Evolutionary conservation across 179 eudicot genomes (phyloP).

Genomic region (Actinidia polygama): DNA sequence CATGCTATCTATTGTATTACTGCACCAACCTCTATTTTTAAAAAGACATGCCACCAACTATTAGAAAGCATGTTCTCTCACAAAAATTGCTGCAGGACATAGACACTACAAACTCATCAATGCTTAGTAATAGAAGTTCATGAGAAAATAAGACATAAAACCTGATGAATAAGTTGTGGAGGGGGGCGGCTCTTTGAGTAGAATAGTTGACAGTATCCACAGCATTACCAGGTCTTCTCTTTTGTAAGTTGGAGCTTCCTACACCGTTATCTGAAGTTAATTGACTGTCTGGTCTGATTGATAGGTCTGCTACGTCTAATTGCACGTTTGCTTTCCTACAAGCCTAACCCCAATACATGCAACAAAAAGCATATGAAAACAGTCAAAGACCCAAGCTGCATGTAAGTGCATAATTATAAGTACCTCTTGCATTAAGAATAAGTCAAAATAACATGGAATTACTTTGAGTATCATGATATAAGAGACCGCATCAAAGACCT

Average conservation of each 20-base stretch:
- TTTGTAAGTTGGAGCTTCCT: conserved; percentile 53
- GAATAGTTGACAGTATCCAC: conserved; percentile 23
- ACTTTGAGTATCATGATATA: not conserved
- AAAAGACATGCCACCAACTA: not conserved
- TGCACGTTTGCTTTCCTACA: conserved; percentile 26
- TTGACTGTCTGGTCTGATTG: conserved; percentile 28
- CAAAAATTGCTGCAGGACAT: not conserved
- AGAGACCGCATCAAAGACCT: not conserved
- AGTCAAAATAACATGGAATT: not conserved
- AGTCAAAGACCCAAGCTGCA: conserved; percentile 86
- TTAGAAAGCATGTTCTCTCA: not conserved
- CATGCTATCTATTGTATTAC: no score
- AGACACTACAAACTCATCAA: not conserved
- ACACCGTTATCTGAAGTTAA: conserved; percentile 32
- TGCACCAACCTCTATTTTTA: no score
- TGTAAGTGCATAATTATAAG: conserved; percentile 10
- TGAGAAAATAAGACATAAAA: conserved; percentile 27
- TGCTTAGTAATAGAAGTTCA: not conserved
- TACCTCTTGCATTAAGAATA: conserved; percentile 11
- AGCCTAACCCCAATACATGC: conserved; percentile 61
- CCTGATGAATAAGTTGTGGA: conserved; percentile 53
- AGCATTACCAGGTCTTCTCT: conserved; percentile 47
- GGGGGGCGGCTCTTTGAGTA: conserved; percentile 22
- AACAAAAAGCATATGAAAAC: conserved; percentile 77
- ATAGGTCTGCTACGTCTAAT: conserved; percentile 28